Evolutionary conservation across 352 stramenopile genomes (phyloP), one percentile per base, ranked within the genome.

Genomic region (Phytophthora macrochlamydospora): DNA sequence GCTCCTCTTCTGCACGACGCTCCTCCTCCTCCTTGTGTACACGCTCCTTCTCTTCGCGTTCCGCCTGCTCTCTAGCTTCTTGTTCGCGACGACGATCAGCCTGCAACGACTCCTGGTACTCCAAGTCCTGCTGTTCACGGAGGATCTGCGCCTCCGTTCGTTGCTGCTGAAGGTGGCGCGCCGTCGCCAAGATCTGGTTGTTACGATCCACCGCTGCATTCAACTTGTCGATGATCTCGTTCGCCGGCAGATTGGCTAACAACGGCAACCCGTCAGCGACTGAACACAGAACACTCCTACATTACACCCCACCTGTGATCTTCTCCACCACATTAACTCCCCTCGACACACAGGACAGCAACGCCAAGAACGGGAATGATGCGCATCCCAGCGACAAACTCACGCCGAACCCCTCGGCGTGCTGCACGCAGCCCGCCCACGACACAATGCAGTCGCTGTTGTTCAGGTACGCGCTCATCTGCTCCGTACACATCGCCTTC

Each of bases 61-160:
- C 70, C 32, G 78, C 83, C 18, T 89, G 67, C 30, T 83, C 71
- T 7, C 72, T 73, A 24, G 59, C 67, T 24, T 81, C 71, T 66
- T 92, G 74, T 54, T 91, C 81, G 45, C 87, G 84, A 62, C 85
- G 78, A 52, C 95, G 92, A 76, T 98, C 95, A 7, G 91, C 92
- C 48, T 86, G 80, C 6, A 98, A 77, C 4, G 95, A 93, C 66
- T 98, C 84, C 67, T 97, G 85, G 62, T 98, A 98, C 75, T 98
- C 95, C 30, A 64, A 67, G 79, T 99, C 93, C 71, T 99, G 95
- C 62, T 98, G 91, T 61, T 97, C 82, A 1, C 95, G 87, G 4
- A 99, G 73, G 33, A 93, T 73, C 51, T 90, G 77, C 51, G 94
- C 81, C 71, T 98, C 93, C 53, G 83, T 84, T 28, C 83, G 78